A percentile compares a stretch with the other conserved stretches of the same genome.
Evolutionary conservation across 2,329 filamentous ascomycete species (phyloP).

Genomic region (Penicillium vulpinum): DNA sequence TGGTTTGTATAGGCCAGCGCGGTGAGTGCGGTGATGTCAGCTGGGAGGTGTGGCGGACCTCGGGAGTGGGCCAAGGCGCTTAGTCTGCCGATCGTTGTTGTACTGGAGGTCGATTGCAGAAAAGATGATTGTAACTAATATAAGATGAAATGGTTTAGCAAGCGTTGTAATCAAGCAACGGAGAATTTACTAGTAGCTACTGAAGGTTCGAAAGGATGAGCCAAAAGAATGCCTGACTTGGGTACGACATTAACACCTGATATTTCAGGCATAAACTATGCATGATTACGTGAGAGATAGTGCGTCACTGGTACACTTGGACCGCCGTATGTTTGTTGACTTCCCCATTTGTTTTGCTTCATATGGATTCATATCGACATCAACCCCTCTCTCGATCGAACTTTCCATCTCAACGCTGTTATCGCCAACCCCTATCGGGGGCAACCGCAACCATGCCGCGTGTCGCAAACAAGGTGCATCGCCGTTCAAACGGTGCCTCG

Average conservation of each 20-base stretch:
- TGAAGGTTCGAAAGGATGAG: background rate
- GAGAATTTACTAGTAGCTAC: no score
- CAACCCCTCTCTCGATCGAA: slow-evolving; percentile 16
- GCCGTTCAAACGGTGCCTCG: slow-evolving; percentile 48
- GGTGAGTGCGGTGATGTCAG: slow-evolving; percentile 29
- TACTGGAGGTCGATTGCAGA: background rate
- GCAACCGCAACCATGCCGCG: slow-evolving; percentile 54
- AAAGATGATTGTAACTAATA: background rate
- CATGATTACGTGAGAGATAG: slow-evolving; percentile 9
- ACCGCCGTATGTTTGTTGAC: slow-evolving; percentile 41
- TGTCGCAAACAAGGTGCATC: slow-evolving; percentile 51
- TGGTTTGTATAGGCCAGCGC: slow-evolving; percentile 1
- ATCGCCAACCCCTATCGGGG: slow-evolving; percentile 27
- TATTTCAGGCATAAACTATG: background rate
- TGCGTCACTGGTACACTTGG: slow-evolving; percentile 26
- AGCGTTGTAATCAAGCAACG: background rate
- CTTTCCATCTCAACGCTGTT: slow-evolving; percentile 14
- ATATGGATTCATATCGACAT: no score
- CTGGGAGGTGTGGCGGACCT: slow-evolving; percentile 8
- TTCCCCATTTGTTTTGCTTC: slow-evolving; percentile 27
- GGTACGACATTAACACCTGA: background rate
- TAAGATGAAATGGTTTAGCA: background rate
- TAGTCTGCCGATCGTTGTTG: slow-evolving; percentile 2
- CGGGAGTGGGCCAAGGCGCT: slow-evolving; percentile 24
- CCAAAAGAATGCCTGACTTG: background rate